Evolutionary conservation across 2,329 filamentous ascomycete genomes (phyloP), one percentile per base, ranked within the genome.

Genomic region (Neonectria sp.): DNA sequence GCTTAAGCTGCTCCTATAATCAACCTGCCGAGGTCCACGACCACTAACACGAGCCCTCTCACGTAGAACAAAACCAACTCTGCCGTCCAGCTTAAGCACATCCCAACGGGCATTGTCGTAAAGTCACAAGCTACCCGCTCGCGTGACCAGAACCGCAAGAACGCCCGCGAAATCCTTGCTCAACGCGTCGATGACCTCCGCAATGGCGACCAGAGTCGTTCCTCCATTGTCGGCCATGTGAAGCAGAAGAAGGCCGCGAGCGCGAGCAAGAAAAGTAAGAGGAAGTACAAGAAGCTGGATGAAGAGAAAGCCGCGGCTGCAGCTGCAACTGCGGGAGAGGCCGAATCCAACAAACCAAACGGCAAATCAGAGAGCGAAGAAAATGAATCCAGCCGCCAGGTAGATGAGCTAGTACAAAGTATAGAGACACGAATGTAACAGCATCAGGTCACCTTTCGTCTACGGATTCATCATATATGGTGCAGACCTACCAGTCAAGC

Each of bases 61-160:
- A 31, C 7, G 55, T 68, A 91, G 92, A 99, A 99, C 83, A 99
- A 99, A 89, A 99, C 96, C 29, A 95, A 91, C 71, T 98, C 94
- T 0, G 95, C 95, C 43, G 95, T 98, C 3, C 96, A 99, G 79
- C 86, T 99, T 40, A 96, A 92, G 73, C 96, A 99, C 80, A 83
- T 93, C 17, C 94, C 95, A 6, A 97, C 95, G 1, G 95, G 95
- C 68, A 90, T 98, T 60, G 95, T 98, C 15, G 89, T 99, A 70
- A 99, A 99, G 83, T 95, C 90, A 63, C 96, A 99, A 82, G 94
- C 92, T 24, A 98, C 96, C 9, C 91, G 96, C 55, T 97, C 93
- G 1, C 90, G 94, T 21, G 89, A 89, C 64, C 93, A 97, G 81
- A 99, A 99, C 79, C 90, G 95, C 70, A 95, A 93, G 80, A 92